Percentiles rank a stretch among this genome's conserved stretches.
Conservation (phyloP, 371 early-diverging fungal genomes). For the Actinomucor elegans region DNA sequence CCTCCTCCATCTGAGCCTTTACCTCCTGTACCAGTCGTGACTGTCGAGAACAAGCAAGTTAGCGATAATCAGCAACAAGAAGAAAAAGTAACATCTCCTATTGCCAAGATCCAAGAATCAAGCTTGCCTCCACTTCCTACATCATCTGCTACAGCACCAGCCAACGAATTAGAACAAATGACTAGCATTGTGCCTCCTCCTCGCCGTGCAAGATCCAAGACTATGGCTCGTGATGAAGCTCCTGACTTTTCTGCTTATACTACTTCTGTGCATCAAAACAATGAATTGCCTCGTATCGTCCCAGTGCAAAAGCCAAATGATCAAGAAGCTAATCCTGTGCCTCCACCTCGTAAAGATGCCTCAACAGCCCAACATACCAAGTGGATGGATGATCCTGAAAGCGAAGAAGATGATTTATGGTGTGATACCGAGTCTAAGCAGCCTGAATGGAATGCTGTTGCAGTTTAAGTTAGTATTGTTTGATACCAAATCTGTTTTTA, state of each 20-base stretch:
- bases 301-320: constrained; percentile 1
- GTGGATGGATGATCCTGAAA: constrained; percentile 42
- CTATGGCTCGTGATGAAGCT: constrained; percentile 12
- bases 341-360: constrained; percentile 14
- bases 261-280: constrained; percentile 14
- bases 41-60: not conserved
- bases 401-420: constrained; percentile 20
- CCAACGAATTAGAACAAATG: not conserved
- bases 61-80: too few species aligned
- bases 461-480: too few species aligned
- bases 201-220: constrained; percentile 19
- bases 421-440: constrained; percentile 7
- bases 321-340: constrained; percentile 1
- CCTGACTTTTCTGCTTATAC: constrained; percentile 14
- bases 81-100: not conserved
- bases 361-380: constrained; percentile 15
- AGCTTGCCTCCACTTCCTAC: not conserved
- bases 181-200: constrained; percentile 6
- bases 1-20: constrained; percentile 36
- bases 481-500: not conserved
- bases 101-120: not conserved
- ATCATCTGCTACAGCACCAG: not conserved
- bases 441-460: too few species aligned
- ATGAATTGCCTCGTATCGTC: constrained; percentile 20
- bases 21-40: constrained; percentile 24